Evolutionary conservation across 768 basidiomycete species (phyloP), one percentile per base, ranked within the genome.

Genomic region (Termitomyces sp.): DNA sequence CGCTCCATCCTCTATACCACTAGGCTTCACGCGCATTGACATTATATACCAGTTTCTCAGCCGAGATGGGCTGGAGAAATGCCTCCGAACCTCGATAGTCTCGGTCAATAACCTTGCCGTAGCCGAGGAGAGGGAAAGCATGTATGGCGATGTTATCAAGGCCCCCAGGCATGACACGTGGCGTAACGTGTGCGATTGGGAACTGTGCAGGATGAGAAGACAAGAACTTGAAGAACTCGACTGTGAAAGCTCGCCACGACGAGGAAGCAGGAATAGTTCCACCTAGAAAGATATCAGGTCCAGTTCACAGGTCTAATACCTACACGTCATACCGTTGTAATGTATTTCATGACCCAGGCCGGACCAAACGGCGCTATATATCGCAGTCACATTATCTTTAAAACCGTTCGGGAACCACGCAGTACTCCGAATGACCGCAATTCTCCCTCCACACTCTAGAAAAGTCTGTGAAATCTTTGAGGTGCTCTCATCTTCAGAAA

Each of bases 91-190:
- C 44, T 26, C 28, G 46, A 33, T 33, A 7, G 8, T 35, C 47
- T 32, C 71, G 64, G 38, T 68, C 68, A 8, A 46, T 57, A 4
- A 73, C 65, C 53, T 69, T 71, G 12, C 70, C 71, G 2, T 61
- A 46, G 9, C 72, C 71, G 24, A 73, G 58, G 12, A 74, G 57
- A 14, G 51, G 50, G 44, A 75, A 71, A 16, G 60, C 72, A 54
- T 73, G 70, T 0, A 56, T 16, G 8, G 67, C 61, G 14, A 73
- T 66, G 18, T 61, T 56, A 12, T 61, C 62, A 20, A 72, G 63
- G 7, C 72, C 68, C 0, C 71, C 71, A 35, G 70, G 72, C 71
- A 73, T 73, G 20, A 70, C 26, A 33, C 73, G 66, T n/a, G 69
- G 64, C 10, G 69, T 66, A 30, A 68, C 65, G 2, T 66, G 64